Evolutionary conservation across 139 green algal genomes (phyloP).

Genomic region (Coelastrella sp.): DNA sequence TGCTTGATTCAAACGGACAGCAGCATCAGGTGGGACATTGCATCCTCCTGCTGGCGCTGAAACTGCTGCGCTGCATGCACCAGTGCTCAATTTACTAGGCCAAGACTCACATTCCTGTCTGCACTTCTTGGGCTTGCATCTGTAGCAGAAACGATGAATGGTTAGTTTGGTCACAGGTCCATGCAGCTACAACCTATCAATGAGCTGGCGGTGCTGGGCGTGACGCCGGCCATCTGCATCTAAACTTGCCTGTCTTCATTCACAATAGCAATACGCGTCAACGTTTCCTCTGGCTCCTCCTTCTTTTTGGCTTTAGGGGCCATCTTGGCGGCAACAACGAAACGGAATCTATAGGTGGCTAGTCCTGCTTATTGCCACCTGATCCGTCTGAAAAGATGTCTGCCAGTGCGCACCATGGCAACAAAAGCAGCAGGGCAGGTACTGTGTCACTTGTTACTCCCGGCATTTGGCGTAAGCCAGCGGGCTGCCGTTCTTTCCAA

Average conservation of each 20-base stretch:
- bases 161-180: background rate
- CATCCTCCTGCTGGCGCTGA: too few relatives aligned
- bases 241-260: slow-evolving; percentile 85
- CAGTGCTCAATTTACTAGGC: background rate
- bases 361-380: background rate
- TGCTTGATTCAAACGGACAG: background rate
- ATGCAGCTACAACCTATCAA: background rate
- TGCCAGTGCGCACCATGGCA: too few relatives aligned
- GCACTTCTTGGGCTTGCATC: slow-evolving; percentile 99
- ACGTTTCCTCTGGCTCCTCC: slow-evolving; percentile 82
- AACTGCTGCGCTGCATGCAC: too few relatives aligned
- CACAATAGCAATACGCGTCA: slow-evolving; percentile 99
- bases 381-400: background rate
- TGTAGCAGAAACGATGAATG: slow-evolving; percentile 47
- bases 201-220: background rate
- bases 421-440: too few relatives aligned
- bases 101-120: slow-evolving; percentile 91
- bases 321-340: slow-evolving; percentile 66
- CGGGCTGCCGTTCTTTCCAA: too few relatives aligned
- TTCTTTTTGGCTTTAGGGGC: slow-evolving; percentile 84
- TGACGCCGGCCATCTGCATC: background rate
- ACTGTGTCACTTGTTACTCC: too few relatives aligned
- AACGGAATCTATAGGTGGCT: background rate
- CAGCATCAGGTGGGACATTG: too few relatives aligned
- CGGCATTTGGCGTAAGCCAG: too few relatives aligned